phyloP scores from a whole-genome alignment of 1,284 basidiomycete genomes.

The Sutorius eximius region DNA sequence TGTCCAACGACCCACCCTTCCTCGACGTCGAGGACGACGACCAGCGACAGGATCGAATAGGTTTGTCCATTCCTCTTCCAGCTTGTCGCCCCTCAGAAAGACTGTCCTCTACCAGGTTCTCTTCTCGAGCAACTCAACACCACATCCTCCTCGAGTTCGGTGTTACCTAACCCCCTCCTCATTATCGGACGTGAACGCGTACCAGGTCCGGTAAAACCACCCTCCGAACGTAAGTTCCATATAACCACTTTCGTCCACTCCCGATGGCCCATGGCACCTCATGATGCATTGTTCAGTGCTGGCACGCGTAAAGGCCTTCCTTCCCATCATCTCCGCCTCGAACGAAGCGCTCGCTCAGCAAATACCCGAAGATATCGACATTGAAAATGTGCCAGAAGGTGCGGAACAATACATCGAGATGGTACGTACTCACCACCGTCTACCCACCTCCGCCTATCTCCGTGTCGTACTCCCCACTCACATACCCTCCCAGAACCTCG shows the following conservation, averaged over 20 bases:
- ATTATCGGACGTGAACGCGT: conserved; percentile 17
- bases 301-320: conserved; percentile 60
- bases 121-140: conserved; percentile 31
- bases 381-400: conserved; percentile 53
- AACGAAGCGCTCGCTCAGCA: conserved; percentile 51
- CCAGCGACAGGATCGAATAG: conserved; percentile 30
- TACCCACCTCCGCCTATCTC: background rate
- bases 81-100: background rate
- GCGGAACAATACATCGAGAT: conserved; percentile 62
- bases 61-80: conserved; percentile 21
- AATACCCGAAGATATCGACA: conserved; percentile 59
- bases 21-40: conserved; percentile 41
- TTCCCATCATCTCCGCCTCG: conserved; percentile 62
- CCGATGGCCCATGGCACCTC: conserved; percentile 3
- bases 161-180: conserved; percentile 4
- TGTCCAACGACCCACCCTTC: conserved; percentile 12
- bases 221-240: conserved; percentile 35
- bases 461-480: conserved; percentile 2
- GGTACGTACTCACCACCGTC: conserved; percentile 37
- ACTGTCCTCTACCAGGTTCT: conserved; percentile 16
- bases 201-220: conserved; percentile 24
- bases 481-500: conserved; percentile 50
- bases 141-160: conserved; percentile 6
- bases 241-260: background rate
- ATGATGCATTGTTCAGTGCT: conserved; percentile 43